Percentiles rank a stretch among this genome's conserved stretches.
Conservation (phyloP, 495 filamentous ascomycete species). For the Staphylotrichum tortipilum region DNA sequence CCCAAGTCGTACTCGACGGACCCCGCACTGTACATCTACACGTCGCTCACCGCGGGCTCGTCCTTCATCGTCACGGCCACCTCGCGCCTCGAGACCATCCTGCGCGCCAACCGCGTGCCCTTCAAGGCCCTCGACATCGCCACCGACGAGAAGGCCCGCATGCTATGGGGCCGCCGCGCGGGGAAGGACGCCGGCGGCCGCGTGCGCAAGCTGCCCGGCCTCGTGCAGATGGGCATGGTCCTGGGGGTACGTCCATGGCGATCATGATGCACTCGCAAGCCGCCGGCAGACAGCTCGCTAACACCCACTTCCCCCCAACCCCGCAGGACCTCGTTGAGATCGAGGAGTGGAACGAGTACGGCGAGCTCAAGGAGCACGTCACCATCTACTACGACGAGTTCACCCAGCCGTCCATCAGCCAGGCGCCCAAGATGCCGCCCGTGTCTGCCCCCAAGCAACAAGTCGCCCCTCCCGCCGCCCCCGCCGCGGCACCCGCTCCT, state of each 20-base stretch:
- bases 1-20: constrained; percentile 55
- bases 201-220: constrained; percentile 71
- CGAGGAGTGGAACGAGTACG: constrained; percentile 99
- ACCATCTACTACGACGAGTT: constrained; percentile 49
- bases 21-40: constrained; percentile 83
- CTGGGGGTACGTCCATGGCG: constrained; percentile 55
- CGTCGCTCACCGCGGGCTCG: constrained; percentile 87
- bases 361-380: constrained; percentile 81
- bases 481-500: constrained; percentile 26
- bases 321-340: constrained; percentile 79
- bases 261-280: not conserved
- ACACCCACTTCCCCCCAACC: not conserved
- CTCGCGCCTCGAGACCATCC: constrained; percentile 87
- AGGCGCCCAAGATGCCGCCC: constrained; percentile 27
- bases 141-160: constrained; percentile 81
- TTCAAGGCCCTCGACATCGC: constrained; percentile 90
- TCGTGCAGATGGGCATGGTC: constrained; percentile 81
- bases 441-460: constrained; percentile 24
- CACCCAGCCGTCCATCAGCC: constrained; percentile 37
- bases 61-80: constrained; percentile 96
- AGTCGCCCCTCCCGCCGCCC: no score
- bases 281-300: not conserved
- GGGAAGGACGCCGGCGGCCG: constrained; percentile 50
- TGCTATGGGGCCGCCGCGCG: constrained; percentile 79
- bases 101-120: constrained; percentile 87